These are phyloP conservation scores for Chlorella sp. DNA, from an alignment of 139 green algal genomes.

Conservation along the genomic window DNA sequence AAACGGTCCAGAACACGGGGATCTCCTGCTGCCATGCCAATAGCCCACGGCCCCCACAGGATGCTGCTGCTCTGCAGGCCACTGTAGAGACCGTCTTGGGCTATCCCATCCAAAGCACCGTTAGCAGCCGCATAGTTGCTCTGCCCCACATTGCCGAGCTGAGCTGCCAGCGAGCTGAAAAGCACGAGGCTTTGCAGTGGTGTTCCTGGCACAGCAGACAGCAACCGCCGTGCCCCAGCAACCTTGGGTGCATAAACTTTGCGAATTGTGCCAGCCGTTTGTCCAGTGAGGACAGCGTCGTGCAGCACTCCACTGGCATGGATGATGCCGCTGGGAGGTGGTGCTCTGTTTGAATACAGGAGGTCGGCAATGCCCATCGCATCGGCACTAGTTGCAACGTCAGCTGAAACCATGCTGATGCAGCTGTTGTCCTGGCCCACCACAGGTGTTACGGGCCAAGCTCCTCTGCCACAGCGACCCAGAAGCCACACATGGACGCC, in stretches of 20 bases:
- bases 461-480: slow-evolving; percentile 43
- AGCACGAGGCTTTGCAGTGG: slow-evolving; percentile 40
- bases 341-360: not conserved
- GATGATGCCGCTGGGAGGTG: slow-evolving; percentile 43
- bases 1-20: slow-evolving; percentile 24
- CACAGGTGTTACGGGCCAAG: no score
- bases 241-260: slow-evolving; percentile 66
- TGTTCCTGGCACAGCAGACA: not conserved
- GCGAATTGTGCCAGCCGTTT: slow-evolving; percentile 52
- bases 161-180: slow-evolving; percentile 73
- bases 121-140: slow-evolving; percentile 81
- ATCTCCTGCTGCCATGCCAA: slow-evolving; percentile 43
- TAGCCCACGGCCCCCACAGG: slow-evolving; percentile 62
- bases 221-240: not conserved
- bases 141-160: slow-evolving; percentile 78
- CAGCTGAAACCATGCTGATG: not conserved
- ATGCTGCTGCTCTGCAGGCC: slow-evolving; percentile 20
- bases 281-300: slow-evolving; percentile 66
- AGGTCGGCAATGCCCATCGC: not conserved
- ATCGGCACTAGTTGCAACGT: slow-evolving; percentile 13
- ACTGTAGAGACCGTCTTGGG: not conserved
- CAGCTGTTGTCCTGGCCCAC: no score
- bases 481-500: slow-evolving; percentile 32
- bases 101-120: slow-evolving; percentile 59
- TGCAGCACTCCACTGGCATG: slow-evolving; percentile 70